These are phyloP conservation scores for Kwoniella shivajii DNA, from an alignment of 1,284 basidiomycete species.

Conservation along the genomic window DNA sequence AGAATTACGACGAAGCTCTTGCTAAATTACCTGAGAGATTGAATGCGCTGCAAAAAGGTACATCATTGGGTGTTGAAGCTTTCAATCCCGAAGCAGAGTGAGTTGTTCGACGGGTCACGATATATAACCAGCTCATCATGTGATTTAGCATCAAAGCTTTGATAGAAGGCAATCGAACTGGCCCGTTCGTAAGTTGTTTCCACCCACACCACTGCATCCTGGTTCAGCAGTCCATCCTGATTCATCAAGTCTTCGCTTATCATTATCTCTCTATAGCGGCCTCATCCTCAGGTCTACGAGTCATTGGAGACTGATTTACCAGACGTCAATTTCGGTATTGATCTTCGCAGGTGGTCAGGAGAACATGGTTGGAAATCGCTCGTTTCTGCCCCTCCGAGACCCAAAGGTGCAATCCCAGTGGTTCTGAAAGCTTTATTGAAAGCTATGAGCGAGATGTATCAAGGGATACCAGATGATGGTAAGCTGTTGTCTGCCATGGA, in stretches of 20 bases:
- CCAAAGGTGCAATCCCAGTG: slow-evolving; percentile 69
- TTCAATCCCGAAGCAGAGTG: slow-evolving; percentile 84
- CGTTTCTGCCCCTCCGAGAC: slow-evolving; percentile 43
- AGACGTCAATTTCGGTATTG: slow-evolving; percentile 84
- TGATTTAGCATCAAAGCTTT: slow-evolving; percentile 54
- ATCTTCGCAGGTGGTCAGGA: slow-evolving; percentile 77
- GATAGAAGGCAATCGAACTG: slow-evolving; percentile 85
- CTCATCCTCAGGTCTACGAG: slow-evolving; percentile 79
- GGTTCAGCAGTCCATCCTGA: neutral
- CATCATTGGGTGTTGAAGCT: slow-evolving; percentile 71
- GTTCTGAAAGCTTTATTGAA: slow-evolving; percentile 70
- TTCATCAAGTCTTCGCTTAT: neutral
- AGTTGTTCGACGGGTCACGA: slow-evolving; percentile 29
- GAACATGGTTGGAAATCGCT: slow-evolving; percentile 61
- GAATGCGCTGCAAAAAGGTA: slow-evolving; percentile 67
- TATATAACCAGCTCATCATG: neutral
- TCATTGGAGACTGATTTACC: slow-evolving; percentile 74
- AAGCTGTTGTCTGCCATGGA: slow-evolving; percentile 36
- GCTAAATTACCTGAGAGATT: slow-evolving; percentile 68
- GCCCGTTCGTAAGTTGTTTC: slow-evolving; percentile 65
- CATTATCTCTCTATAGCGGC: slow-evolving; percentile 53
- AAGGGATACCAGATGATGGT: slow-evolving; percentile 68
- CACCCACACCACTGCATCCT: too few relatives aligned
- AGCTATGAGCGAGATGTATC: slow-evolving; percentile 68
- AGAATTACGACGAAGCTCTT: slow-evolving; percentile 79